Evolutionary conservation across 2,329 filamentous ascomycete genomes (phyloP), one percentile per base, ranked within the genome.

Genomic region (Zarea fungicola): DNA sequence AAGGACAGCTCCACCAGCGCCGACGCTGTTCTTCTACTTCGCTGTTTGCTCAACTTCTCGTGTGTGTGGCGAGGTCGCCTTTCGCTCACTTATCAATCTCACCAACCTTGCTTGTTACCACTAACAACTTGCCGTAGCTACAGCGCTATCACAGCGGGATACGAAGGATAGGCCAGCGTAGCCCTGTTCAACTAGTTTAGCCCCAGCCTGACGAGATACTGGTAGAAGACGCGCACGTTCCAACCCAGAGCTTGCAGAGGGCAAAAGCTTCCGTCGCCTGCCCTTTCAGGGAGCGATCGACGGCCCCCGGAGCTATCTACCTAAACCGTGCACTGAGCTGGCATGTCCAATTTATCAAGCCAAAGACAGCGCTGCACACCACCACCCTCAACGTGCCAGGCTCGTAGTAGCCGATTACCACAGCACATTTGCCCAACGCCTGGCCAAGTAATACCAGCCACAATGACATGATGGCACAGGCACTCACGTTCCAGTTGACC

Each of bases 291-390:
- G 23, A 34, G 45, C 16, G 45, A 48, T 48, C 45, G 37, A 28
- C 45, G 14, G 11, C 10, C 23, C 19, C 21, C 45, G 37, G 45
- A 28, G 28, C 7, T 41, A 14, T 32, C 36, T 41, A 41, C 44
- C 28, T 21, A 42, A 48, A 35, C 11, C 9, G 37, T 48, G 9
- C 37, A 26, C 29, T 36, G 36, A 35, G 45, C 29, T 48, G 45
- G 45, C 45, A 41, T 7, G 26, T 25, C 19, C n/a, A 8, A 28
- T 10, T 19, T 19, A 28, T n/a, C 13, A 18, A 22, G 26, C 34
- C 14, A 22, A 31, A 36, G 32, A 29, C 42, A 45, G 42, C 22
- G 32, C 35, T 32, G 32, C 42, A 45, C 42, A 45, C 42, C 42
- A 45, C 28, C 42, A 32, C 23, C n/a, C 22, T 21, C 21, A 25